Evolutionary conservation across 768 basidiomycete species (phyloP).

Genomic region (Strobilomyces confusus): DNA sequence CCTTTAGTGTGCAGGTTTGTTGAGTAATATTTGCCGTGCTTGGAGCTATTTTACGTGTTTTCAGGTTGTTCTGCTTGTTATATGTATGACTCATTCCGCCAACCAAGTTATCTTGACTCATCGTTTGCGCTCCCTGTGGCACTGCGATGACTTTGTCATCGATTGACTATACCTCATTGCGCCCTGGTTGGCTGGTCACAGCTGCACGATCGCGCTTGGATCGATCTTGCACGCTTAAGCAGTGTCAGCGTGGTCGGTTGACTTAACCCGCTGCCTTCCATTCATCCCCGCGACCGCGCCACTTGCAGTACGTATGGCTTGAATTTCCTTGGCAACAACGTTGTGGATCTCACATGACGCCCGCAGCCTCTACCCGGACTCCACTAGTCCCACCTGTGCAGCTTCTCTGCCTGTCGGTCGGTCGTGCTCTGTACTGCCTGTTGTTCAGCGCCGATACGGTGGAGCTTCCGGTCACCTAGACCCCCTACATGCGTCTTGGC

Average conservation of each 20-base stretch:
- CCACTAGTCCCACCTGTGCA: neutral
- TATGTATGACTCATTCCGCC: too few species aligned
- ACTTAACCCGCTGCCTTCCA: neutral
- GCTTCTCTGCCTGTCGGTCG: neutral
- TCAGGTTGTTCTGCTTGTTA: too few species aligned
- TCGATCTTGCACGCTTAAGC: neutral
- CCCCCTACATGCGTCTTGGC: neutral
- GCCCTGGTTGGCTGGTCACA: neutral
- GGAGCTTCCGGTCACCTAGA: neutral
- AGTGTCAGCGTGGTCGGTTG: neutral
- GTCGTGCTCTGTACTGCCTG: neutral
- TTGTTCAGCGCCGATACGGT: neutral
- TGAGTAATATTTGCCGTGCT: too few species aligned
- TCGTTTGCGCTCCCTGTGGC: too few species aligned
- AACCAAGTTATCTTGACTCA: too few species aligned
- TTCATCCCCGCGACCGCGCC: neutral
- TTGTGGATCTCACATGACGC: neutral
- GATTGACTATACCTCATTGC: too few species aligned
- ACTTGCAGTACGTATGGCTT: neutral
- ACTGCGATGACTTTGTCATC: too few species aligned
- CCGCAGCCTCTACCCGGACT: neutral
- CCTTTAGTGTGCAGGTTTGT: too few species aligned
- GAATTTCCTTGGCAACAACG: neutral
- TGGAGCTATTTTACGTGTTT: too few species aligned
- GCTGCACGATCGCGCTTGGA: neutral